A percentile compares a stretch with the other conserved stretches of the same genome.
Evolutionary conservation across 176 grass and related monocot genomes (phyloP).

Genomic region (Carex parvula): DNA sequence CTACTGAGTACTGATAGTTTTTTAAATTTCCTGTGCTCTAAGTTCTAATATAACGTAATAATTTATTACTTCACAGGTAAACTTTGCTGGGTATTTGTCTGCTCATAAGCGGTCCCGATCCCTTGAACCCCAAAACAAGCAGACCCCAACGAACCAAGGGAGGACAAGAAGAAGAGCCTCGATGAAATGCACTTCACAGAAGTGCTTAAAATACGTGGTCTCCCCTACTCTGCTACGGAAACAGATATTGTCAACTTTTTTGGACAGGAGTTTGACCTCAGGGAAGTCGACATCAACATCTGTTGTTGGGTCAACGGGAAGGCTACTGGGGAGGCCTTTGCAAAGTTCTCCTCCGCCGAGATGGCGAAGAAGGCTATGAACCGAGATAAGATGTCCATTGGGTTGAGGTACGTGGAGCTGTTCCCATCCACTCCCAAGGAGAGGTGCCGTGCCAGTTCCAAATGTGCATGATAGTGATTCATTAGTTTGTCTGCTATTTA

Average conservation of each 20-base stretch:
- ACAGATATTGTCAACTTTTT: slow-evolving; percentile 75
- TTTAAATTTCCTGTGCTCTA: no score
- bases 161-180: neutral
- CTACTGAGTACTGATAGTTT: no score
- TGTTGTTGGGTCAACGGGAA: slow-evolving; percentile 29
- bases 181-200: slow-evolving; percentile 62
- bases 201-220: slow-evolving; percentile 68
- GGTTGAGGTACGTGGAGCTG: slow-evolving; percentile 74
- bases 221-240: slow-evolving; percentile 53
- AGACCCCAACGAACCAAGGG: slow-evolving; percentile 14
- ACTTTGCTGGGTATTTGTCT: no score
- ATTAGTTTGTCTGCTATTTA: no score
- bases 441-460: slow-evolving; percentile 29
- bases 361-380: slow-evolving; percentile 66
- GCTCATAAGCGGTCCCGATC: no score
- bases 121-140: no score
- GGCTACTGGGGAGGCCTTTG: slow-evolving; percentile 65
- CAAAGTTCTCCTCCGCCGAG: slow-evolving; percentile 61
- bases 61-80: no score
- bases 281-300: slow-evolving; percentile 58
- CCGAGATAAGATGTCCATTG: slow-evolving; percentile 82
- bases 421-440: slow-evolving; percentile 59
- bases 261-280: slow-evolving; percentile 54
- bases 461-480: no score
- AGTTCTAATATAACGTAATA: no score